phyloP scores from a whole-genome alignment of 2,329 filamentous ascomycete genomes.

The Sporothrix sp. region DNA sequence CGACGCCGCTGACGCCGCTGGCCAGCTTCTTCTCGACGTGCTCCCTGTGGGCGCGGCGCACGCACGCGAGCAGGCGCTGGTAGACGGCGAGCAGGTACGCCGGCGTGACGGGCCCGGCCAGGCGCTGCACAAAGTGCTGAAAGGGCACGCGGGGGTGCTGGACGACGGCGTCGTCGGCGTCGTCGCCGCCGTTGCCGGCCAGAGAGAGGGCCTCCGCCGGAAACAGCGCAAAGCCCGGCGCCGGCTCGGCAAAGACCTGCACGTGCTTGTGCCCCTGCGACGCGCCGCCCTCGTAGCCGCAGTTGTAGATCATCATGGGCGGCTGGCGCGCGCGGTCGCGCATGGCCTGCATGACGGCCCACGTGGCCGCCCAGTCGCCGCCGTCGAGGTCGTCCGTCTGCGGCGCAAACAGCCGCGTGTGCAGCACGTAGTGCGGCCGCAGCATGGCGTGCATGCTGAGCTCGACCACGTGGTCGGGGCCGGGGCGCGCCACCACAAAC shows the following conservation, averaged over 20 bases:
- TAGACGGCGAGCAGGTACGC: slow-evolving; percentile 16
- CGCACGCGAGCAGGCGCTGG: slow-evolving; percentile 13
- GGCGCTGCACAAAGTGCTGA: slow-evolving; percentile 16
- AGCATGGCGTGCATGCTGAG: slow-evolving; percentile 29
- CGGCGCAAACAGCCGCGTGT: slow-evolving; percentile 28
- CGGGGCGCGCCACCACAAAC: slow-evolving; percentile 23
- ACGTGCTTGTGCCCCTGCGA: slow-evolving; percentile 37
- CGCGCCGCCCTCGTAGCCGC: slow-evolving; percentile 33
- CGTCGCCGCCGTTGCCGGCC: not conserved
- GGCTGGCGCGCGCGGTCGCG: slow-evolving; percentile 5
- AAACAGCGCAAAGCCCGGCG: slow-evolving; percentile 19
- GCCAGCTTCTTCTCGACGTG: not conserved
- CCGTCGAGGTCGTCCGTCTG: slow-evolving; percentile 30
- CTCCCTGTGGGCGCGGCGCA: slow-evolving; percentile 16
- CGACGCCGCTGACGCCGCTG: not conserved
- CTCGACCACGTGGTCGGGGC: slow-evolving; percentile 25
- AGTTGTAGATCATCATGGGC: slow-evolving; percentile 35
- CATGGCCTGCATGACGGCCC: slow-evolving; percentile 26
- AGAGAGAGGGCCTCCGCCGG: slow-evolving; percentile 13
- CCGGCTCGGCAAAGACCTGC: slow-evolving; percentile 30
- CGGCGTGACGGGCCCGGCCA: slow-evolving; percentile 11
- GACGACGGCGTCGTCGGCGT: slow-evolving; percentile 8
- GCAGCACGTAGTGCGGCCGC: slow-evolving; percentile 29
- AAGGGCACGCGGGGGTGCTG: slow-evolving; percentile 18
- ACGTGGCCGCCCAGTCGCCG: slow-evolving; percentile 28